These are phyloP conservation scores for Penicillium sp. DNA, from an alignment of 2,329 filamentous ascomycete genomes.

Conservation along the genomic window DNA sequence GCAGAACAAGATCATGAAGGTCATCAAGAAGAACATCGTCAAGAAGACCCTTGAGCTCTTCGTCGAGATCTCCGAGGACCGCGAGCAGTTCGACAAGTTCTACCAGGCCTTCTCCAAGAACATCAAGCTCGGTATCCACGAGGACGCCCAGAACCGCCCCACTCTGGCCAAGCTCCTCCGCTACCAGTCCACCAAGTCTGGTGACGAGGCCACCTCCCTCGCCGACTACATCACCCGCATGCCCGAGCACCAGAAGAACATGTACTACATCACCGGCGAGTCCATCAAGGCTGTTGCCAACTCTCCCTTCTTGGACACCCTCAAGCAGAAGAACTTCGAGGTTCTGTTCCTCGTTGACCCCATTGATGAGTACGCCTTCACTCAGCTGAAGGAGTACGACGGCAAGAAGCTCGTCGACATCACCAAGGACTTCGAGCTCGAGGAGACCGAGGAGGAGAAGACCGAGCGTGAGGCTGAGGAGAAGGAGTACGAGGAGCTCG, in stretches of 20 bases:
- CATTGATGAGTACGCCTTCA: constrained; percentile 99
- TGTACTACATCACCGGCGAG: constrained; percentile 99
- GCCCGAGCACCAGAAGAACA: constrained; percentile 99
- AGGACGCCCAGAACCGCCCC: constrained; percentile 96
- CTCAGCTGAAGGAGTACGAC: constrained; percentile 99
- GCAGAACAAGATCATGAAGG: constrained; percentile 99
- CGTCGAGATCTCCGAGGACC: constrained; percentile 98
- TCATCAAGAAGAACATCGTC: constrained; percentile 99
- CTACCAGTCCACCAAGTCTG: constrained; percentile 99
- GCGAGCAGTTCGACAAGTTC: constrained; percentile 99
- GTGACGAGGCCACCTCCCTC: constrained; percentile 92
- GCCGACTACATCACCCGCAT: constrained; percentile 98
- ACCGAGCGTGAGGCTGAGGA: constrained; percentile 89
- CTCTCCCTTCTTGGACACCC: constrained; percentile 97
- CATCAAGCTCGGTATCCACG: constrained; percentile 99
- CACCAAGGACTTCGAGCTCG: constrained; percentile 99
- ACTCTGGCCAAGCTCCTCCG: constrained; percentile 96
- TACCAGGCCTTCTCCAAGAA: constrained; percentile 99
- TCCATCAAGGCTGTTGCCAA: constrained; percentile 96
- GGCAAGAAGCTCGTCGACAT: constrained; percentile 99
- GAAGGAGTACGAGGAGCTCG: constrained; percentile 94
- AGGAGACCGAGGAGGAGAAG: constrained; percentile 99
- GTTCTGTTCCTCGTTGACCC: constrained; percentile 99
- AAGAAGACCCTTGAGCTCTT: constrained; percentile 99
- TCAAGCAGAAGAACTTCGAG: constrained; percentile 99